Evolutionary conservation across 2,329 filamentous ascomycete species (phyloP), one percentile per base, ranked within the genome.

Genomic region (Bipolaris sorokiniana): DNA sequence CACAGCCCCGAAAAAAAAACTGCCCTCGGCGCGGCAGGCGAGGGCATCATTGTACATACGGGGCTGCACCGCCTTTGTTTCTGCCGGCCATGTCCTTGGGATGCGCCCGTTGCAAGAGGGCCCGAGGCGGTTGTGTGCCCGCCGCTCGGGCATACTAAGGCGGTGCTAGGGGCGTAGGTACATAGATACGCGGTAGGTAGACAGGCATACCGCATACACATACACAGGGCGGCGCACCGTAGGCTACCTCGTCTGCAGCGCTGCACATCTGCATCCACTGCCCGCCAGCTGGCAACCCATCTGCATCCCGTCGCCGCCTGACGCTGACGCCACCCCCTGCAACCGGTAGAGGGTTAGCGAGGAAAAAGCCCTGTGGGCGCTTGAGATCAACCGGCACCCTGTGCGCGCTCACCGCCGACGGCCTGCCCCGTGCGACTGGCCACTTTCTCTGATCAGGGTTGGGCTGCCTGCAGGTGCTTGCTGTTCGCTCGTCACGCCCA

Each of bases 361-460:
- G 26, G 7, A 41, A 65, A 34, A 48, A 65, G 62, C 67, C 67
- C 66, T 69, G 61, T 48, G 55, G 58, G 57, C 61, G 51, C 53
- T 66, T 67, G 63, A 55, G 70, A 73, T 72, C 70, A 72, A 66
- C 64, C 60, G 61, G 67, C 48, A 66, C 65, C 59, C 61, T 56
- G 56, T 58, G 54, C 58, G 56, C 68, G n/a, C 56, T 72, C 71
- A 74, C 70, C 70, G 70, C 71, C 68, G 65, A 64, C 65, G 58
- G 54, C 59, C 60, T 70, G 67, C 65, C 64, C 67, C 61, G 68
- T 69, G 61, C 64, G 48, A 60, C 55, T 69, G 69, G 68, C 61
- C 68, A 64, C 48, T 63, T 61, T 47, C 58, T 59, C 63, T 64
- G 60, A 63, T 64, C 56, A 57, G 61, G 55, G 56, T 65, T 64